Base-by-base conservation (phyloP, 1,139 yeast genomes). In the Geotrichum carabidarum region DNA sequence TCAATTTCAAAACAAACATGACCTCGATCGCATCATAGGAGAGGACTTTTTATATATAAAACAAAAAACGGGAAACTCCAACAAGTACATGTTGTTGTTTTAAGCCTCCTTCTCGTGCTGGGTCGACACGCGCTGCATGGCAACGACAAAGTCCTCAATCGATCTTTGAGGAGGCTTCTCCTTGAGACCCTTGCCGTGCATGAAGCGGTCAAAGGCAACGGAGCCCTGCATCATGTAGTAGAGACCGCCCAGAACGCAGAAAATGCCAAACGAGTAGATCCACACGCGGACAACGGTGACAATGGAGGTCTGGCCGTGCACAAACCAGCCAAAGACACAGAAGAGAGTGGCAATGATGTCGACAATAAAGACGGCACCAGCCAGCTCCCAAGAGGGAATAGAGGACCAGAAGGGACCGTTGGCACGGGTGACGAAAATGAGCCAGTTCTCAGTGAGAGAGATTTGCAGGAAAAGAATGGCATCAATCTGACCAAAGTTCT, bases 41-140 rank as follows among this genome's bases (percentile, higher is more conserved):
- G 47, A 32, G 47, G 32, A 22, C 27, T 22, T 22, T 22, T 31
- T 31, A 44, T 31, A 9, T 12, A 44, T 8, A 44, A 15, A 14
- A 43, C 22, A 8, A 8, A 27, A 27, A 43, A 30, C 2, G 4
- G 12, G 12, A 18, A 41, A 15, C 32, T n/a, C 27, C 27, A 22
- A 22, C 27, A 22, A 22, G 27, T 22, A 22, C 27, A 3, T 22
- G 27, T 22, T 22, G 27, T 22, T 22, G 5, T 3, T 22, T 54
- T 65, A 71, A 53, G 66, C 64, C 48, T 67, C 74, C 72, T 79
- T 78, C 81, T 90, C 97, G 79, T 90, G 97, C 79, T 89, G 96
- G 76, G 96, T 90, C 66, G 96, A 90, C 65, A 90, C 96, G 82
- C 97, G 86, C 82, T 87, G 93, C 96, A 90, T 89, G 70, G 96